Evolutionary conservation across 1,139 yeast genomes (phyloP).

Genomic region (Pichia sp.): DNA sequence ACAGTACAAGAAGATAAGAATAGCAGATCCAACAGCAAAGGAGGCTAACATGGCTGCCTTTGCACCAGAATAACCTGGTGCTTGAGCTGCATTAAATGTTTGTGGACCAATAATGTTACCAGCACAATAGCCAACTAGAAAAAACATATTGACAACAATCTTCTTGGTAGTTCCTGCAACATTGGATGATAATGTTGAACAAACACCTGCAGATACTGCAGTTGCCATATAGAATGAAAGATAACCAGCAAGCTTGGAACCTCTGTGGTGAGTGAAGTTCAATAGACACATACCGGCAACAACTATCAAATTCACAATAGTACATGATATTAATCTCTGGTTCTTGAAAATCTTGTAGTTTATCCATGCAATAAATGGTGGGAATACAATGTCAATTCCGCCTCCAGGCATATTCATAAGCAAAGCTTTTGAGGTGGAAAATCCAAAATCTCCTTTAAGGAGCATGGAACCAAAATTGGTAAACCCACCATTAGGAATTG

Average conservation of each 20-base stretch:
- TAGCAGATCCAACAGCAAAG: constrained; percentile 17
- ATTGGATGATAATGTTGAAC: constrained; percentile 31
- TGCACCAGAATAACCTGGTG: constrained; percentile 19
- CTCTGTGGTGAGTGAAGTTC: constrained; percentile 34
- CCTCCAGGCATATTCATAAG: constrained; percentile 34
- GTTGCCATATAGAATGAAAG: constrained; percentile 26
- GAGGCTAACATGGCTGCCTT: constrained; percentile 22
- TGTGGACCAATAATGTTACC: constrained; percentile 73
- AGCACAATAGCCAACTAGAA: constrained; percentile 55
- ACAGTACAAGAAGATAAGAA: constrained; percentile 15
- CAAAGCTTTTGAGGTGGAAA: constrained; percentile 23
- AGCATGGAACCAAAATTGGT: constrained; percentile 33
- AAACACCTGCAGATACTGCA: constrained; percentile 28
- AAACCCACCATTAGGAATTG: constrained; percentile 34
- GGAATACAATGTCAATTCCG: constrained; percentile 25
- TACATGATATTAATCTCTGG: constrained; percentile 17
- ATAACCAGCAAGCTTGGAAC: constrained; percentile 38
- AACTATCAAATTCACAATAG: constrained; percentile 35
- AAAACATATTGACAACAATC: constrained; percentile 49
- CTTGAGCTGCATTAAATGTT: constrained; percentile 35
- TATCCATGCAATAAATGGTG: constrained; percentile 28
- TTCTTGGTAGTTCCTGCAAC: constrained; percentile 69
- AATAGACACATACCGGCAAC: constrained; percentile 39
- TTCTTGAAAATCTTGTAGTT: constrained; percentile 26
- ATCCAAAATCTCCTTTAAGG: constrained; percentile 28